phyloP scores from a whole-genome alignment of 345 rosid species.

The Lenwebbia sp. region DNA sequence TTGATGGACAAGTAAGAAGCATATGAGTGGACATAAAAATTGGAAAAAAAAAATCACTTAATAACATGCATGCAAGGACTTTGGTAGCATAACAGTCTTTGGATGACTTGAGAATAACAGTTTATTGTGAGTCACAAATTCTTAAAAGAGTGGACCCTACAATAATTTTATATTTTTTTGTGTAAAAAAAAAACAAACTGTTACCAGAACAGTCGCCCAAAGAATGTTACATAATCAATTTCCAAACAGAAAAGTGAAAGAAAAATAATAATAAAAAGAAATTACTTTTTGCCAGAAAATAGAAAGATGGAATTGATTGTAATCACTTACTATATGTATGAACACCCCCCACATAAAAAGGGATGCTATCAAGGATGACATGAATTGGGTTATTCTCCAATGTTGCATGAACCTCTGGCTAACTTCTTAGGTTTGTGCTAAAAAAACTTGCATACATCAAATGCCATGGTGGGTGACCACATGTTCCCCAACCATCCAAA shows the following conservation, averaged over 20 bases:
- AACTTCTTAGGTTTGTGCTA: neutral
- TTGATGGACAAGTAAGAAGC: neutral
- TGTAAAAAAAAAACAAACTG: too few species aligned
- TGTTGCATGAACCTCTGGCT: neutral
- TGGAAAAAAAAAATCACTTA: fast-evolving
- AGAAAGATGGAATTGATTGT: neutral
- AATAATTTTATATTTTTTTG: too few species aligned
- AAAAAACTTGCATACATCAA: neutral
- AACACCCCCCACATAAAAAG: neutral
- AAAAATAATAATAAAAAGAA: neutral
- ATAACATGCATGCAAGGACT: neutral
- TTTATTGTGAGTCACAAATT: too few species aligned
- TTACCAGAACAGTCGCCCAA: too few species aligned
- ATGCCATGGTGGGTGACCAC: neutral
- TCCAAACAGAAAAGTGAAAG: neutral
- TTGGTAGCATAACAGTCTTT: too few species aligned
- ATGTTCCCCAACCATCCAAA: neutral
- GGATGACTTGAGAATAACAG: too few species aligned
- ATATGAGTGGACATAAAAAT: neutral
- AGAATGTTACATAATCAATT: too few species aligned
- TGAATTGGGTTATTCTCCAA: neutral
- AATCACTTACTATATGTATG: neutral
- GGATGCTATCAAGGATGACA: neutral
- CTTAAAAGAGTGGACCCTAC: too few species aligned
- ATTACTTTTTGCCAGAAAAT: neutral